Evolutionary conservation across 2,329 filamentous ascomycete genomes (phyloP).

Genomic region (Lecanicillium sp.): DNA sequence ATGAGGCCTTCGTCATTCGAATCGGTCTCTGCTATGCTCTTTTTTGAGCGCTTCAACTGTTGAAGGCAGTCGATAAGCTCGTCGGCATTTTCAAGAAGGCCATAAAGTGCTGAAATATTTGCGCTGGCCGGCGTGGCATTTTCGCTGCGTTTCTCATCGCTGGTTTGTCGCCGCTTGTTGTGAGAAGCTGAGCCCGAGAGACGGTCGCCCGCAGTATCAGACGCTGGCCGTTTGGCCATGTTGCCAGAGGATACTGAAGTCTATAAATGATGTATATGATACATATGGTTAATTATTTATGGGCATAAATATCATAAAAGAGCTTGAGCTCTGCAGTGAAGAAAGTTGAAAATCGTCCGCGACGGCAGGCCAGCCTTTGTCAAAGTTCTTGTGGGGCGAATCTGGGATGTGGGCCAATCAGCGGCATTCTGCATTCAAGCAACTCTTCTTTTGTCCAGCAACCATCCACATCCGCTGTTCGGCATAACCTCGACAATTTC

Average conservation of each 20-base stretch:
- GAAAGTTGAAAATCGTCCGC: too few relatives aligned
- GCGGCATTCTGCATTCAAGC: too few relatives aligned
- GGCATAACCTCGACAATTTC: background rate
- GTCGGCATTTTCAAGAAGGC: constrained; percentile 22
- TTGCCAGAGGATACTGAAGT: too few relatives aligned
- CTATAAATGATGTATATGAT: too few relatives aligned
- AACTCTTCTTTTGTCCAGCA: too few relatives aligned
- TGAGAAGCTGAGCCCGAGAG: too few relatives aligned
- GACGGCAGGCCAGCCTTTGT: too few relatives aligned
- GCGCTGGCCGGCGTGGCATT: background rate
- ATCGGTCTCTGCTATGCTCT: background rate
- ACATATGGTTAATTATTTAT: too few relatives aligned
- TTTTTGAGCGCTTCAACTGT: constrained; percentile 19
- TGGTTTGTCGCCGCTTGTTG: background rate
- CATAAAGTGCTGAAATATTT: constrained; percentile 17
- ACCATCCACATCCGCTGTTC: background rate
- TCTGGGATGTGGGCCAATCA: too few relatives aligned
- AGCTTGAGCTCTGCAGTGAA: too few relatives aligned
- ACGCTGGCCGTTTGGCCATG: constrained; percentile 31
- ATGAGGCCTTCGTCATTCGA: background rate
- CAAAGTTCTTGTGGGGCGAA: too few relatives aligned
- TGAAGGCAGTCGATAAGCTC: constrained; percentile 30
- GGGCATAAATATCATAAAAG: too few relatives aligned
- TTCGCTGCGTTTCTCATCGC: constrained; percentile 2
- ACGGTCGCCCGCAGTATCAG: background rate